Evolutionary conservation across 306 rosid genomes (phyloP), one percentile per base, ranked within the genome.

Genomic region (Cucumis melo): DNA sequence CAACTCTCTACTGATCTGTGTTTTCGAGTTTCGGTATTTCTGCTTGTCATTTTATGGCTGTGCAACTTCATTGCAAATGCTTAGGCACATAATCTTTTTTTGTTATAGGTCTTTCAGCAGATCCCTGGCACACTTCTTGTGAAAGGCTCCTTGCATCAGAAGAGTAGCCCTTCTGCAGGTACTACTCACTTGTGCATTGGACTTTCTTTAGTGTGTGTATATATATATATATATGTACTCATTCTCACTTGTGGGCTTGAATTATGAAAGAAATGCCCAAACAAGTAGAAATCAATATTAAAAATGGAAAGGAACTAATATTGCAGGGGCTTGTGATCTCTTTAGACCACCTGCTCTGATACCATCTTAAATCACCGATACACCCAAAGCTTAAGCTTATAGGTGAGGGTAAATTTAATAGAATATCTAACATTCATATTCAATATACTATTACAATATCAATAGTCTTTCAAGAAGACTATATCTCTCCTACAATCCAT

Each of bases 51-150:
- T 42, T 78, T 71, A 55, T 84, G 42, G 71, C 63, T 46, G n/a
- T 44, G 85, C 48, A 29, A 65, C 78, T 56, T 72, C 73, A 71
- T 81, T 44, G 56, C 56, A 15, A 42, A 16, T 61, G 17, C 80
- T 32, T 58, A 65, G 53, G 24, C 77, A 53, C n/a, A 6, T 51
- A 24, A 32, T 3, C 3, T 32, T 32, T 70, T 70, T 57, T 78
- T 61, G 42, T 55, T 59, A n/a, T 85, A 93, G 96, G 91, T 93
- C 79, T 89, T 91, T 87, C 98, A 91, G 86, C 97, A 93, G 84
- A 87, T 82, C 44, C 96, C 92, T 1, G 96, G 98, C 76, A 85
- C 92, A 67, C 87, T 91, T 77, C 86, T 93, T 77, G 96, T 91
- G 83, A 93, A 88, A 82, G 93, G 92, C 77, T 89, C 97, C 74